Evolutionary conservation across 1,139 yeast genomes (phyloP).

Genomic region (Taphrina sp.): DNA sequence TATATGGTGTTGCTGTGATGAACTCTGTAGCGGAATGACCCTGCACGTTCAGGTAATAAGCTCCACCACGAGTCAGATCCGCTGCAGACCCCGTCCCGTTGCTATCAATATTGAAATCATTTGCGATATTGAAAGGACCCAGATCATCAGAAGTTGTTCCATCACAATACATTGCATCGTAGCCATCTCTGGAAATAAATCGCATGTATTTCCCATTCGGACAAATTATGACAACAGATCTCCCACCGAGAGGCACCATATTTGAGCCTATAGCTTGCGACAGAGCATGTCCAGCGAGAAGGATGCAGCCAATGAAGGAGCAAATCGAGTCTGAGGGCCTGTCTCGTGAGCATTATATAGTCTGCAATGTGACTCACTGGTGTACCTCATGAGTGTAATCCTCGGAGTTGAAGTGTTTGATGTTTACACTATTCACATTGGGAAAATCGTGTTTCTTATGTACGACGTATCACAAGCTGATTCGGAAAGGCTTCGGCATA

Average conservation of each 20-base stretch:
- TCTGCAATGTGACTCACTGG: too few species aligned
- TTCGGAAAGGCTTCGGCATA: too few species aligned
- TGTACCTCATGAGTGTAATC: too few species aligned
- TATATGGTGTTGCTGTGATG: constrained; percentile 14
- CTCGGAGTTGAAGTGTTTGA: too few species aligned
- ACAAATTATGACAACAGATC: constrained; percentile 9
- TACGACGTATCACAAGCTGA: too few species aligned
- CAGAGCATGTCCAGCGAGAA: too few species aligned
- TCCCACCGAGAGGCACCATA: constrained; percentile 16
- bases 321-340: too few species aligned
- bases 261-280: too few species aligned
- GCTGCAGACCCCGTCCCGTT: constrained; percentile 14
- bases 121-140: constrained; percentile 8
- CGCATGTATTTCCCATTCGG: constrained; percentile 22
- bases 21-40: constrained; percentile 5
- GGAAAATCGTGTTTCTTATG: too few species aligned
- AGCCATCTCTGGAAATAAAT: not conserved
- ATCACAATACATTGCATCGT: not conserved
- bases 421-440: too few species aligned
- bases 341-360: too few species aligned
- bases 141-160: not conserved
- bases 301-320: too few species aligned
- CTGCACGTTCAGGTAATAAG: constrained; percentile 10
- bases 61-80: constrained; percentile 11
- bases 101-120: constrained; percentile 18